Base-by-base conservation (phyloP, 352 stramenopile species). In the Phytophthora pluvialis region DNA sequence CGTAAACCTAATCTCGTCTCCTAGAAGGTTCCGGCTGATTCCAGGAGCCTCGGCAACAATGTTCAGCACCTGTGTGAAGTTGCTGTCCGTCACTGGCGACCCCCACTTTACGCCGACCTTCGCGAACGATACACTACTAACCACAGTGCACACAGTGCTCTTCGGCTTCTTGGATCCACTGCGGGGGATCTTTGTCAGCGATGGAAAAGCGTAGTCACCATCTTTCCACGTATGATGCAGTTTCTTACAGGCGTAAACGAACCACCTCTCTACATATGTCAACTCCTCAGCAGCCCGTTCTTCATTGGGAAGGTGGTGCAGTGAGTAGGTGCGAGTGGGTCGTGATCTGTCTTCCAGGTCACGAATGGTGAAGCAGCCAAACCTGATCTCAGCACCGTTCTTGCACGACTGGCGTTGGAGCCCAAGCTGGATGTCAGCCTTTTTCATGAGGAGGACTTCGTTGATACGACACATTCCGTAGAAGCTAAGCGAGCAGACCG, bases 381-480 rank as follows among this genome's bases (percentile, higher is more conserved):
- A 56, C 4, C 9, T n/a, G 12, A 57, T 55, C 4, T 29, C 21
- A 0, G 12, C 8, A n/a, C 12, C n/a, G 3, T 11, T 42, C 6
- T 56, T 51, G 26, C 29, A 33, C 11, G 33, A 53, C 6, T 47
- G 36, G 6, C 44, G 44, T 18, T 39, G 33, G 25, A 63, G 51
- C 0, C 36, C 44, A 26, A 44, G 50, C 21, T 58, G 51, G 18
- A 62, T 58, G n/a, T 61, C 51, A 21, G 43, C 7, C 15, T 53
- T 58, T 8, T 50, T 51, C 29, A 62, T 57, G 0, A 51, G 38
- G 2, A 63, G 45, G 2, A 53, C 60, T 45, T 53, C 44, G 2
- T 62, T 57, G 49, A 68, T 67, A 4, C 52, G 46, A 28, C 63
- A 70, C 58, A 70, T 73, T 3, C 53, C 49, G 29, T 77, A 73